Evolutionary conservation across 371 early-diverging fungal species (phyloP).

Genomic region (Thermomucor indicae-seudaticae): DNA sequence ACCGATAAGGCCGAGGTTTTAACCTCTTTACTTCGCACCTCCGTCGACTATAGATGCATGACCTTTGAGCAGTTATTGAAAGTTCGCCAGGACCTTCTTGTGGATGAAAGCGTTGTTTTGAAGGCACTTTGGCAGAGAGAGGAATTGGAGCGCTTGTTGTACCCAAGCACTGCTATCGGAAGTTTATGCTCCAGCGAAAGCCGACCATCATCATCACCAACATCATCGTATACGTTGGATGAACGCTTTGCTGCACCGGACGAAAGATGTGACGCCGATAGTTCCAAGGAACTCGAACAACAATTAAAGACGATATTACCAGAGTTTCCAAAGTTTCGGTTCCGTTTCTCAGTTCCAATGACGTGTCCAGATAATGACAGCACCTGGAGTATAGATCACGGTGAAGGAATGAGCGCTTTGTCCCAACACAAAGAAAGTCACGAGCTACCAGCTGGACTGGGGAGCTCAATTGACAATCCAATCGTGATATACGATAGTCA

Average conservation of each 20-base stretch:
- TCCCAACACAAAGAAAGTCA: too few species aligned
- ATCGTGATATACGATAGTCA: too few species aligned
- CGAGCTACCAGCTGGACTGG: too few species aligned
- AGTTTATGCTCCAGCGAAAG: constrained; percentile 12
- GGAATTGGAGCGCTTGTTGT: constrained; percentile 34
- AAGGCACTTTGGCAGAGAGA: constrained; percentile 49
- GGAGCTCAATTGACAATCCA: too few species aligned
- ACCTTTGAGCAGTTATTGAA: constrained; percentile 40
- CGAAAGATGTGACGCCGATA: constrained; percentile 40
- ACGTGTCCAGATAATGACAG: constrained; percentile 14
- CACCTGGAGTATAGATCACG: constrained; percentile 5
- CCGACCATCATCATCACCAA: constrained; percentile 22
- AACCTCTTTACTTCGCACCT: constrained; percentile 32
- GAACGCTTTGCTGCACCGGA: too few species aligned
- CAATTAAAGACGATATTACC: constrained; percentile 24
- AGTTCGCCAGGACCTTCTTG: constrained; percentile 40
- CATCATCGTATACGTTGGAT: too few species aligned
- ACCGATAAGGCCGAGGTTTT: constrained; percentile 41
- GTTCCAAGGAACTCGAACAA: constrained; percentile 26
- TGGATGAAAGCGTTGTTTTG: constrained; percentile 42
- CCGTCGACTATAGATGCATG: constrained; percentile 46
- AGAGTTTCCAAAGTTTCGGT: constrained; percentile 34
- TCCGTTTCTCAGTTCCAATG: constrained; percentile 21
- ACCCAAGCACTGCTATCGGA: constrained; percentile 6
- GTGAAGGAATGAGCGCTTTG: neutral